Percentiles rank a stretch among this genome's conserved stretches.
Conservation (phyloP, 2,329 filamentous ascomycete genomes). For the Curvularia lunata region DNA sequence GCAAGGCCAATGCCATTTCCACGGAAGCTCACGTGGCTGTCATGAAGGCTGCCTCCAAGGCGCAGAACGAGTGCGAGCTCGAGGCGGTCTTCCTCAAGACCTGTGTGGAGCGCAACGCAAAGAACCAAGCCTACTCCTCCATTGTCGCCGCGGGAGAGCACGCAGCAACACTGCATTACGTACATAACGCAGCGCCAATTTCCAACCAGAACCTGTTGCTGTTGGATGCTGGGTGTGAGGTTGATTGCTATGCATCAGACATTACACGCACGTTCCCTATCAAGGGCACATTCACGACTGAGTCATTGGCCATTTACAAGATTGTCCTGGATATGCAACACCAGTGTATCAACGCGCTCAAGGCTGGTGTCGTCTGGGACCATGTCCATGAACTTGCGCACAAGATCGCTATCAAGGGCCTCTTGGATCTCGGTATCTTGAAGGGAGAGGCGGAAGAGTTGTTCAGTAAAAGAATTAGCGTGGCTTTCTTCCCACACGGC, state of each 20-base stretch:
- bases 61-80: constrained; percentile 80
- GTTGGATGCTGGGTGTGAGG: constrained; percentile 76
- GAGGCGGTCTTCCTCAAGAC: constrained; percentile 79
- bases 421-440: constrained; percentile 77
- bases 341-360: constrained; percentile 74
- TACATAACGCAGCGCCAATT: constrained; percentile 56
- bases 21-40: constrained; percentile 77
- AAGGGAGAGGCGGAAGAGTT: constrained; percentile 61
- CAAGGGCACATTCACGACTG: constrained; percentile 59
- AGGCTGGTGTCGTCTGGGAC: constrained; percentile 78
- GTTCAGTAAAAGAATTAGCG: constrained; percentile 53
- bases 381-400: constrained; percentile 82
- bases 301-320: constrained; percentile 68
- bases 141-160: constrained; percentile 83
- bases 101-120: constrained; percentile 76
- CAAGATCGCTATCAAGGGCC: constrained; percentile 78
- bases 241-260: constrained; percentile 60
- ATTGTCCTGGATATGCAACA: constrained; percentile 88
- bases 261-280: constrained; percentile 90
- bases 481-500: constrained; percentile 60
- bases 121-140: constrained; percentile 84
- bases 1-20: constrained; percentile 80
- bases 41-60: constrained; percentile 65
- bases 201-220: constrained; percentile 76
- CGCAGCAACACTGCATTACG: constrained; percentile 87